Evolutionary conservation across 805 yeast species (phyloP), one percentile per base, ranked within the genome.

Genomic region (Kluyveromyces nonfermentans): DNA sequence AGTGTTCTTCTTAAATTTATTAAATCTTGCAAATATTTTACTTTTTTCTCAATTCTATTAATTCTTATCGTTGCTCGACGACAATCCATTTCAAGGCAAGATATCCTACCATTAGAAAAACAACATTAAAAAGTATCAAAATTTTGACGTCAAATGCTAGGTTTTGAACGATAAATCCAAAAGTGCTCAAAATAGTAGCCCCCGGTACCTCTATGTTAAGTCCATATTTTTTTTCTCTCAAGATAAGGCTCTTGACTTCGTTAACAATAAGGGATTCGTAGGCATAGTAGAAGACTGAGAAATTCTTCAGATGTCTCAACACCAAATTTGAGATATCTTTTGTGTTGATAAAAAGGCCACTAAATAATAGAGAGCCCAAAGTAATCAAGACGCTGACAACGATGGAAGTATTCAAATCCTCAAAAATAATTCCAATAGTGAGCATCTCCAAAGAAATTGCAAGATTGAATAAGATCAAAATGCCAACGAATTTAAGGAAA

Each of bases 161-260:
- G 2, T 89, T 93, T 19, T 80, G 77, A 12, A 86, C 90, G 51
- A 85, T 76, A 62, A 93, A 93, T 0, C 98, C 98, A 69, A 93
- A 93, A 0, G 97, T 87, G 52, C 95, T 85, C 53, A 93, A 72
- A 44, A 93, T 93, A 1, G 95, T 94, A 2, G 98, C 97, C 9
- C 98, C 98, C 0, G 98, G 98, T 14, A 93, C 94, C 63, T 88
- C 96, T 54, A 93, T 90, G 37, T 89, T 84, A 35, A 93, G 72
- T 0, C 98, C 98, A 57, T 82, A 90, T 64, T 93, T 93, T 59
- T 78, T 81, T 60, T 93, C 98, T 50, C 77, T 78, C 54, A 93
- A 71, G 12, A 86, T 80, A 59, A 93, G 72, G 31, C 86, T 85
- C 56, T 82, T 84, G 8, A 90, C 97, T 60, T 93, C 98, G 62